Evolutionary conservation across 2,329 filamentous ascomycete species (phyloP), one percentile per base, ranked within the genome.

Genomic region (Pestalotiopsis sp.): DNA sequence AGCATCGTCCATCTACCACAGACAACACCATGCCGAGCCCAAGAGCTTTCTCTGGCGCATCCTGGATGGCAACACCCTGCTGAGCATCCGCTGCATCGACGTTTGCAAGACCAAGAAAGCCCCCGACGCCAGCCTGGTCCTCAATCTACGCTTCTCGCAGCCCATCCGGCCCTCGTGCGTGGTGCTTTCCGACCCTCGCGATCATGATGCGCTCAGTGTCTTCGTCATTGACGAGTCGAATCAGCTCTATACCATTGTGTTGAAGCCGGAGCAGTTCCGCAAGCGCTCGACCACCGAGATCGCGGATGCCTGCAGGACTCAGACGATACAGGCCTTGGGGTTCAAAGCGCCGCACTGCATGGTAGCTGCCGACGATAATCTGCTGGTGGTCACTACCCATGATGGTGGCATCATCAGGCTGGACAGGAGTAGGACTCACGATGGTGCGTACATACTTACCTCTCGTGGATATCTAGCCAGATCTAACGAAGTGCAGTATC

Each of bases 1-100:
- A 2, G 89, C 94, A 39, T 92, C 93, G 36, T 94, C 93, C 2
- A 87, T 98, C 67, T 97, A 93, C 83, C 94, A 97, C 80, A 90
- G 96, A 67, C 88, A 88, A 79, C 88, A 92, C 79, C 89, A 92
- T 76, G 85, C 88, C 71, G 91, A 92, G 71, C 96, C 96, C 52
- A 91, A 93, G 77, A 93, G 90, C 80, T 97, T 98, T 77, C 86
- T 97, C 62, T 99, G 96, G 96, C 90, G 95, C 74, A 87, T 98
- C 52, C 82, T 98, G 70, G 92, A 97, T 76, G 90, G 93, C 75
- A 90, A 90, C 76, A 92, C 88, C 73, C 85, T 94, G 71, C 85
- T 99, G 74, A 95, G 96, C 81, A 86, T 99, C 64, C 92, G 93
- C 76, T 91, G 90, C 55, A 90, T 93, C 69, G 96, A 99, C 80